These are phyloP conservation scores for Endocarpon pusillum DNA, from an alignment of 495 filamentous ascomycete species.

Conservation along the genomic window DNA sequence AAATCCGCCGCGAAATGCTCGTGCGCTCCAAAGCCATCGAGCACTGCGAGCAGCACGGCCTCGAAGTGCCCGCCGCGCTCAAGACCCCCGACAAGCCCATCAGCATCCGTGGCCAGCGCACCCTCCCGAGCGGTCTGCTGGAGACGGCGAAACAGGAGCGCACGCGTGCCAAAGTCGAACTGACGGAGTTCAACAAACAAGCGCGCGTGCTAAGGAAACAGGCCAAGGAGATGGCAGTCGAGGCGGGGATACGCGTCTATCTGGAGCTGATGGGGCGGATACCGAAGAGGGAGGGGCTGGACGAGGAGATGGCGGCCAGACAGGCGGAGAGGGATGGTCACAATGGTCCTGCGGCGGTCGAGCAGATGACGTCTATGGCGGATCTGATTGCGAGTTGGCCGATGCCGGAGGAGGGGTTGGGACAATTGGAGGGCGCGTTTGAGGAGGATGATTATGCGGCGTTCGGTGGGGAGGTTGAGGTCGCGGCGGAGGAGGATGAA, in stretches of 20 bases:
- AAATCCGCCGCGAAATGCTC: constrained; percentile 10
- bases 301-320: background rate
- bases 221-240: constrained; percentile 12
- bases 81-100: constrained; percentile 7
- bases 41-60: constrained; percentile 2
- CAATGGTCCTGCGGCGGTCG: background rate
- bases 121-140: constrained; percentile 9
- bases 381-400: constrained; percentile 1
- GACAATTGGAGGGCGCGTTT: background rate
- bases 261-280: constrained; percentile 10
- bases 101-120: constrained; percentile 9
- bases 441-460: constrained; percentile 1
- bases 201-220: constrained; percentile 12
- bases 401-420: background rate
- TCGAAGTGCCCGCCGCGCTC: constrained; percentile 6
- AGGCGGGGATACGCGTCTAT: constrained; percentile 13
- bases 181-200: constrained; percentile 10
- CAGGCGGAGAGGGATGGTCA: background rate
- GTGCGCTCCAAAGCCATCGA: constrained; percentile 10
- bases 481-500: background rate
- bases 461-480: constrained; percentile 1
- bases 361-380: background rate
- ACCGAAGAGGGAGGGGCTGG: background rate
- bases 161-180: constrained; percentile 8
- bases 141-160: constrained; percentile 15